phyloP scores from a whole-genome alignment of 805 yeast genomes.

The Schwanniomyces occidentalis region DNA sequence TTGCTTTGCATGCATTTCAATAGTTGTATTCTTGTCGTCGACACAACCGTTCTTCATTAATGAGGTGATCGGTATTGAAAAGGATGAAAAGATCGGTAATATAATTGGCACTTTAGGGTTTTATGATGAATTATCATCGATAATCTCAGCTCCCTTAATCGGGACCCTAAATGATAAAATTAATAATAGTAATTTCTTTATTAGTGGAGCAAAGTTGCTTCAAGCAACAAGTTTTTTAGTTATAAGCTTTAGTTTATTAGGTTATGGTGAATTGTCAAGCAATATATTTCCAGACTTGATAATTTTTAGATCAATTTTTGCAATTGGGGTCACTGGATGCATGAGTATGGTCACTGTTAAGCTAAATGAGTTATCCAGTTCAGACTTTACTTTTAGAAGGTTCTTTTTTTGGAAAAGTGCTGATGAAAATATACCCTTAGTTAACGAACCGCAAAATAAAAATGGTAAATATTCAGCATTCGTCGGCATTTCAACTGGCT shows the following conservation, averaged over 20 bases:
- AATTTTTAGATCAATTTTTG: conserved; percentile 54
- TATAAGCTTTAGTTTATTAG: conserved; percentile 46
- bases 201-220: conserved; percentile 55
- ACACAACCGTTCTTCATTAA: conserved; percentile 42
- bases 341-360: conserved; percentile 62
- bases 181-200: conserved; percentile 15
- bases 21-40: conserved; percentile 39
- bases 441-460: conserved; percentile 5
- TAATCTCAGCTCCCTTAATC: conserved; percentile 56
- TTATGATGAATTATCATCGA: conserved; percentile 59
- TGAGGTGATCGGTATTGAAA: conserved; percentile 28
- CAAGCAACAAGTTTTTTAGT: conserved; percentile 49
- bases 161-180: conserved; percentile 65
- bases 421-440: background rate
- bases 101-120: conserved; percentile 42
- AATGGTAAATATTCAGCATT: conserved; percentile 59
- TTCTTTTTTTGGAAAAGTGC: conserved; percentile 26
- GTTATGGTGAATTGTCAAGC: conserved; percentile 45
- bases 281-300: conserved; percentile 25
- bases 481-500: conserved; percentile 61
- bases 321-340: conserved; percentile 56
- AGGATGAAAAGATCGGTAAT: conserved; percentile 29
- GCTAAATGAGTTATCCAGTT: conserved; percentile 53
- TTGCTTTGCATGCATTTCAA: conserved; percentile 39
- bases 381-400: conserved; percentile 37